These are phyloP conservation scores for Botrytis aclada DNA, from an alignment of 2,329 filamentous ascomycete species.

Conservation along the genomic window DNA sequence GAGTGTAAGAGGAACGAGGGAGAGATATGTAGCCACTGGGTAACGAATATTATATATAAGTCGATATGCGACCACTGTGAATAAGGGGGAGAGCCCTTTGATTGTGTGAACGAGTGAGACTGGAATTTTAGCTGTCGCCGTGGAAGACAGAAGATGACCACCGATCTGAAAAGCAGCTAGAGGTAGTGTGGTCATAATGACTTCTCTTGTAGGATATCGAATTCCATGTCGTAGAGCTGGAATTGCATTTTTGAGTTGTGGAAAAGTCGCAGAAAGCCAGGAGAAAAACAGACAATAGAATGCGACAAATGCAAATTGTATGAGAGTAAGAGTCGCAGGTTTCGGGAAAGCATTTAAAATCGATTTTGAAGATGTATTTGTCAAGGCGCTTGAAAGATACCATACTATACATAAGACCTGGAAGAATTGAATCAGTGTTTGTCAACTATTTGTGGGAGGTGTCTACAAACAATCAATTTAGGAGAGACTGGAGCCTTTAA, in stretches of 20 bases:
- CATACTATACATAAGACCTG: conserved; percentile 83
- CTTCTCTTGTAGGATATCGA: conserved; percentile 72
- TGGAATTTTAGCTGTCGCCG: conserved; percentile 89
- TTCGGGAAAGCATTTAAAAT: conserved; percentile 90
- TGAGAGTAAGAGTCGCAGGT: conserved; percentile 84
- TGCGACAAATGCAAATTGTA: conserved; percentile 92
- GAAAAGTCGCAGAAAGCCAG: conserved; percentile 70
- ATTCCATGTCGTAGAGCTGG: conserved; percentile 83
- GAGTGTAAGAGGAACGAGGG: conserved; percentile 82
- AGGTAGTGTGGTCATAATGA: conserved; percentile 84
- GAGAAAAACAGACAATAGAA: conserved; percentile 80
- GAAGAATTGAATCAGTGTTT: conserved; percentile 27
- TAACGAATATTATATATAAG: conserved; percentile 87
- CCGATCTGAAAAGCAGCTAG: conserved; percentile 89
- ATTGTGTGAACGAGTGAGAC: conserved; percentile 98
- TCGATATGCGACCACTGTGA: conserved; percentile 92
- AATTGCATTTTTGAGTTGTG: conserved; percentile 64
- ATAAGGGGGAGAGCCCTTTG: conserved; percentile 92
- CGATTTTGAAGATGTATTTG: conserved; percentile 96
- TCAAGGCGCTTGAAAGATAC: conserved; percentile 94
- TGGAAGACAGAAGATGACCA: conserved; percentile 90
- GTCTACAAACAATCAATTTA: conserved; percentile 70
- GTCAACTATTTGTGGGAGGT: conserved; percentile 23
- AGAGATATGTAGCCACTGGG: conserved; percentile 80
- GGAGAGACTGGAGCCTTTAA: conserved; percentile 87